Evolutionary conservation across 257 asterid species (phyloP), one percentile per base, ranked within the genome.

Genomic region (Ilex aquifolium): DNA sequence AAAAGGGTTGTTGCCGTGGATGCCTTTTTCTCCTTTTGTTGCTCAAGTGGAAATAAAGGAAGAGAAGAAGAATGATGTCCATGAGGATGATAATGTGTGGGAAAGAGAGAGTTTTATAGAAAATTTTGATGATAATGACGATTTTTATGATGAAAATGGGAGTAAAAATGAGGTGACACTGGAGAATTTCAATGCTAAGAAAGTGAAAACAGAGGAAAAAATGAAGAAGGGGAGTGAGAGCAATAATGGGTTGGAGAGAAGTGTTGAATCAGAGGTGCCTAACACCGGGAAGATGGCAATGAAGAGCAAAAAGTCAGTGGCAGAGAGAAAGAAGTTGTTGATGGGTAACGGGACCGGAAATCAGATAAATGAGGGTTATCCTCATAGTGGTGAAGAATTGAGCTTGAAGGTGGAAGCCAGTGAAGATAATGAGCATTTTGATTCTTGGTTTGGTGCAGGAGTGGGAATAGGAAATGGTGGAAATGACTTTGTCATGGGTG

Each of bases 311-410:
- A 79, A 83, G 65, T 67, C 69, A 10, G 74, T 65, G 62, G 80
- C 74, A 0, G 70, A 59, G 67, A 60, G 68, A 50, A 65, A 50
- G 0, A 77, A 79, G 73, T 77, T 75, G 79, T 17, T 79, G 71
- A 57, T 76, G 81, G 88, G 88, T n/a, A 76, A 70, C 67, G 86
- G 84, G 64, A n/a, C 66, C 17, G 65, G 15, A 62, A 64, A 72
- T 29, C 64, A 73, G 4, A 44, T 36, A 32, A 44, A 64, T 30
- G 64, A 63, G 49, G 68, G 61, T 59, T 16, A 29, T n/a, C 27
- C 36, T 32, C 65, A 59, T 54, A 63, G 59, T 44, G 62, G 30
- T 65, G 66, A 60, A 56, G 79, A 56, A 59, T 72, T 27, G 21
- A 31, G 30, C 16, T 65, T 52, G 13, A 51, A 57, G 67, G 64